Conservation (phyloP, 169 alveolate genomes). For the Plasmodium malariae region DNA sequence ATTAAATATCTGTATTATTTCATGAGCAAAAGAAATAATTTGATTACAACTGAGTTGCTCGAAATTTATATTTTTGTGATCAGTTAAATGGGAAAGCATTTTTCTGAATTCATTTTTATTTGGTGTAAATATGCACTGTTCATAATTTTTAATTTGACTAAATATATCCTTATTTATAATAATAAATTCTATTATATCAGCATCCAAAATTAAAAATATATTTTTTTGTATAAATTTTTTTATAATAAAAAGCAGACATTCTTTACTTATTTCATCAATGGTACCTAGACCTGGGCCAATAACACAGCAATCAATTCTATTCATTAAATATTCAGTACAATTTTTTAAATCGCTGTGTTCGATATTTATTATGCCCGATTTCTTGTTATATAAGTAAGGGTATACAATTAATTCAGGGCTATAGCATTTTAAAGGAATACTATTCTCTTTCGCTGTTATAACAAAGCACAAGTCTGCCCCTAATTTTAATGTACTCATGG, state of each 20-base stretch:
- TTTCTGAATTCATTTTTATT: conserved; percentile 55
- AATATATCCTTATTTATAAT: conserved; percentile 12
- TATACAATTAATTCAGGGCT: conserved; percentile 95
- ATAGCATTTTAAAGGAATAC: conserved; percentile 92
- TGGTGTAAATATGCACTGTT: conserved; percentile 49
- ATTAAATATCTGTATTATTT: conserved; percentile 4
- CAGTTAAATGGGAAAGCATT: conserved; percentile 27
- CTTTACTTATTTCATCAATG: conserved; percentile 76
- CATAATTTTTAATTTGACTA: conserved; percentile 27
- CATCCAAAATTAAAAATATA: conserved; percentile 49
- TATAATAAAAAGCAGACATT: conserved; percentile 18
- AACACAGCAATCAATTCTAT: conserved; percentile 86
- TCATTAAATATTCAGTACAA: conserved; percentile 79
- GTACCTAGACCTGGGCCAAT: conserved; percentile 95
- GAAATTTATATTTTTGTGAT: conserved; percentile 7
- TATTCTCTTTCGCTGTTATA: conserved; percentile 91
- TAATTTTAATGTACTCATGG: conserved; percentile 89
- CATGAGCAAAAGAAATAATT: conserved; percentile 21
- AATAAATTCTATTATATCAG: conserved; percentile 51
- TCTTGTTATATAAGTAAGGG: conserved; percentile 81
- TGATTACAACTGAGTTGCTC: neutral
- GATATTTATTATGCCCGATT: conserved; percentile 45
- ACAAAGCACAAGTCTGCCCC: conserved; percentile 95
- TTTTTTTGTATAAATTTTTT: conserved; percentile 33
- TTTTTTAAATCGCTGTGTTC: conserved; percentile 50